These are phyloP conservation scores for Citrus inodora DNA, from an alignment of 345 rosid genomes.

Conservation along the genomic window DNA sequence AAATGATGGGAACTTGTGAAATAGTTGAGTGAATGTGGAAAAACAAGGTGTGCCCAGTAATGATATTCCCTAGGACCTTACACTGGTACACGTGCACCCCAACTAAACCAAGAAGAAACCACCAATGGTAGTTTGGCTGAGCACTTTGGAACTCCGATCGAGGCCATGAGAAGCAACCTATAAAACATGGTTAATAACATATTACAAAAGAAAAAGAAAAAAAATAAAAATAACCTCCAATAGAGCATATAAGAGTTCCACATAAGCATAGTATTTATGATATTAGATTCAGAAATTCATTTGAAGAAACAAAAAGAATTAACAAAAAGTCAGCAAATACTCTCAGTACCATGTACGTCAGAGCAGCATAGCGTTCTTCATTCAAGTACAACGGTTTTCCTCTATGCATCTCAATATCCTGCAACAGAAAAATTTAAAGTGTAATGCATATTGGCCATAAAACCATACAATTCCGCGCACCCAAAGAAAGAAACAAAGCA, in stretches of 20 bases:
- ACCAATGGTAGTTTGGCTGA: slow-evolving; percentile 69
- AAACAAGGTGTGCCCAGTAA: neutral
- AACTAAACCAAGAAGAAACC: slow-evolving; percentile 39
- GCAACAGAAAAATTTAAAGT: slow-evolving; percentile 17
- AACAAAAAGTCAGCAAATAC: neutral
- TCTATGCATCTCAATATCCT: slow-evolving; percentile 71
- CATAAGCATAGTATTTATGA: neutral
- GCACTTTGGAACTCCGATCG: slow-evolving; percentile 75
- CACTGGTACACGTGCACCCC: slow-evolving; percentile 21
- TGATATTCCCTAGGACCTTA: slow-evolving; percentile 19
- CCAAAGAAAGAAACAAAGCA: neutral
- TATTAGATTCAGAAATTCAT: neutral
- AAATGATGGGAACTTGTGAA: neutral
- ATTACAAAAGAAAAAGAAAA: neutral
- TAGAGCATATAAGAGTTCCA: neutral
- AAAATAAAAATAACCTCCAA: neutral
- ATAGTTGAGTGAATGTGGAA: neutral
- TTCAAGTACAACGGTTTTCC: slow-evolving; percentile 91
- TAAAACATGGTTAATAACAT: neutral
- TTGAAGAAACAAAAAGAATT: neutral
- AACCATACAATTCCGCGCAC: neutral
- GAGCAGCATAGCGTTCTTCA: slow-evolving; percentile 94
- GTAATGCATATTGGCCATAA: neutral
- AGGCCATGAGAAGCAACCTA: slow-evolving; percentile 98
- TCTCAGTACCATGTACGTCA: slow-evolving; percentile 67